Evolutionary conservation across 176 grass and related monocot genomes (phyloP), one percentile per base, ranked within the genome.

Genomic region (Otatea glauca): DNA sequence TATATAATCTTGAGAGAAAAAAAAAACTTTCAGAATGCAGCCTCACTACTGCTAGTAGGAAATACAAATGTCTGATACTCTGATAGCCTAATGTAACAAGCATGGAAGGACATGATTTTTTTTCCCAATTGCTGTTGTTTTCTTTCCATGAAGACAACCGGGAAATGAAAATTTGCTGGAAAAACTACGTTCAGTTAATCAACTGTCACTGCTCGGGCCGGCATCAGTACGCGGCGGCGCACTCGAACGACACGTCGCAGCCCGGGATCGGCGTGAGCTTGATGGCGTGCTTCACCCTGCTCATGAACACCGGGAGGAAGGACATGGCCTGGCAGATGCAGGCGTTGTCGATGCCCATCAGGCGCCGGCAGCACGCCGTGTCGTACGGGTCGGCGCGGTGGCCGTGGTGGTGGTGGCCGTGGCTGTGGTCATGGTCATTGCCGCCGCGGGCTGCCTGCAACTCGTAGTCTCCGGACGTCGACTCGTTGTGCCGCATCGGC

Each of bases 311-410:
- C 0, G 91, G 91, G 49, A 96, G 89, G 68, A 64, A 90, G 2
- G 84, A 79, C 79, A 96, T 87, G 78, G 86, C 67, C 68, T 93
- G 89, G 74, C 94, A 96, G 84, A 96, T 85, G 85, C 94, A 96
- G 11, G 87, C 89, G 65, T 90, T 88, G 71, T 96, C 89, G 39
- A 93, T 86, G 62, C 92, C 87, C 84, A 81, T 87, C 20, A 96
- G 91, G 4, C 94, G 86, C 11, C 91, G 84, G 91, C 94, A 96
- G 75, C 94, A 96, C 16, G 88, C 91, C 6, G 94, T 89, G 85
- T 93, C 91, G 79, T 88, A 85, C 8, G 93, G 90, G 51, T 92
- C 78, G 2, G 68, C 54, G 0, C 66, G 49, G 59, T 67, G 78
- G 12, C 48, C 72, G 53, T 77, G 71, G 47, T 51, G 70, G 24